Percentiles rank a stretch among this genome's conserved stretches.
Conservation (phyloP, 2,329 filamentous ascomycete species). For the Thielaviopsis euricoi region DNA sequence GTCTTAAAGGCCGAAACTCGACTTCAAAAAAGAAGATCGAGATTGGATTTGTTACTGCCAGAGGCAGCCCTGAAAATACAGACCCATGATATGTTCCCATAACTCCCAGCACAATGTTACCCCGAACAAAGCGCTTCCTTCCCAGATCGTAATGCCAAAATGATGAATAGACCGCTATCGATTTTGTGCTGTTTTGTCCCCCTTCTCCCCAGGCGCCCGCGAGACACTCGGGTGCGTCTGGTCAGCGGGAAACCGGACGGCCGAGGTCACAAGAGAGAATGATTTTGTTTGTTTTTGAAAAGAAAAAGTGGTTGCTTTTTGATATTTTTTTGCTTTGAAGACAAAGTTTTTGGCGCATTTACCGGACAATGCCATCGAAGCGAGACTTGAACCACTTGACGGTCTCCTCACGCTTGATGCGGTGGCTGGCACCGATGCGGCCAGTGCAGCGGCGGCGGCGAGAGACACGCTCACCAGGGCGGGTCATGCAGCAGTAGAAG, state of each 20-base stretch:
- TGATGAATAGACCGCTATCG: slow-evolving; percentile 14
- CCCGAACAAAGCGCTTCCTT: slow-evolving; percentile 9
- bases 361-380: slow-evolving; percentile 98
- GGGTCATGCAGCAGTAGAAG: slow-evolving; percentile 99
- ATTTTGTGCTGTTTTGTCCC: slow-evolving; percentile 17
- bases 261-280: slow-evolving; percentile 11
- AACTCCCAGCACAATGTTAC: slow-evolving; percentile 13
- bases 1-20: slow-evolving; percentile 55
- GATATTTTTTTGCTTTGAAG: slow-evolving; percentile 11
- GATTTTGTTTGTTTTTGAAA: slow-evolving; percentile 4
- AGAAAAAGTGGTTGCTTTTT: slow-evolving; percentile 12
- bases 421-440: slow-evolving; percentile 74
- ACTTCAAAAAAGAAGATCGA: slow-evolving; percentile 37
- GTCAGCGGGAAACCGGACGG: slow-evolving; percentile 8
- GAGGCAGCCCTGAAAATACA: slow-evolving; percentile 23
- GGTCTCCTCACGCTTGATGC: slow-evolving; percentile 87
- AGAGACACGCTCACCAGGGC: slow-evolving; percentile 93
- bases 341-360: slow-evolving; percentile 31
- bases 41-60: slow-evolving; percentile 33
- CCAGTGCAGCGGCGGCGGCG: slow-evolving; percentile 84
- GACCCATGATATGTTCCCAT: slow-evolving; percentile 16
- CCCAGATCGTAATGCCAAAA: slow-evolving; percentile 21
- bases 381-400: slow-evolving; percentile 86
- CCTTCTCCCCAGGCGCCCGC: slow-evolving; percentile 11
- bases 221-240: slow-evolving; percentile 10